Evolutionary conservation across 176 grass and related monocot species (phyloP).

Genomic region (Chloris gayana): DNA sequence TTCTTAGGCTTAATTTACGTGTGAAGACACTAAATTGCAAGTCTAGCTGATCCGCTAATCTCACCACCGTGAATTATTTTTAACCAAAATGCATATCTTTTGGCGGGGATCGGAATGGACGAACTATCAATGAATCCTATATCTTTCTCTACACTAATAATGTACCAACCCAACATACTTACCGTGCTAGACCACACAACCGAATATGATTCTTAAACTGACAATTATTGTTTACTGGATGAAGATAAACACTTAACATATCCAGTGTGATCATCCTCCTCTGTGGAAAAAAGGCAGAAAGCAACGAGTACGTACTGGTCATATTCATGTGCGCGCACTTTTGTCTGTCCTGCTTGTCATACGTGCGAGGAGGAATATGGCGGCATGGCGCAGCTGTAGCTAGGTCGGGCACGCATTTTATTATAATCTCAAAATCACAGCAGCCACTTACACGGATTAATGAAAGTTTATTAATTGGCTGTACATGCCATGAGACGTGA

Average conservation of each 20-base stretch:
- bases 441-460: background rate
- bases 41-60: too few relatives aligned
- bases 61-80: too few relatives aligned
- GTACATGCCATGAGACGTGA: background rate
- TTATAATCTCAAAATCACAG: background rate
- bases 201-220: background rate
- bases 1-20: too few relatives aligned
- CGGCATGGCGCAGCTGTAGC: slow-evolving; percentile 31
- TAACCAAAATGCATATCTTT: background rate
- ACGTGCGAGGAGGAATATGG: slow-evolving; percentile 40
- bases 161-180: too few relatives aligned
- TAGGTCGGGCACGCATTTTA: background rate
- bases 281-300: background rate
- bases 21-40: too few relatives aligned
- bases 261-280: background rate
- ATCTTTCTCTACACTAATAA: too few relatives aligned
- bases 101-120: background rate
- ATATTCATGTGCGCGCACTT: slow-evolving; percentile 24
- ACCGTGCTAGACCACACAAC: background rate
- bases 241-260: background rate
- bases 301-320: background rate
- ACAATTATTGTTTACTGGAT: background rate
- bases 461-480: background rate
- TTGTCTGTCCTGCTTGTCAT: slow-evolving; percentile 47
- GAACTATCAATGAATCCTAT: background rate